These are phyloP conservation scores for Cytidiella melzeri DNA, from an alignment of 768 basidiomycete genomes.

Conservation along the genomic window DNA sequence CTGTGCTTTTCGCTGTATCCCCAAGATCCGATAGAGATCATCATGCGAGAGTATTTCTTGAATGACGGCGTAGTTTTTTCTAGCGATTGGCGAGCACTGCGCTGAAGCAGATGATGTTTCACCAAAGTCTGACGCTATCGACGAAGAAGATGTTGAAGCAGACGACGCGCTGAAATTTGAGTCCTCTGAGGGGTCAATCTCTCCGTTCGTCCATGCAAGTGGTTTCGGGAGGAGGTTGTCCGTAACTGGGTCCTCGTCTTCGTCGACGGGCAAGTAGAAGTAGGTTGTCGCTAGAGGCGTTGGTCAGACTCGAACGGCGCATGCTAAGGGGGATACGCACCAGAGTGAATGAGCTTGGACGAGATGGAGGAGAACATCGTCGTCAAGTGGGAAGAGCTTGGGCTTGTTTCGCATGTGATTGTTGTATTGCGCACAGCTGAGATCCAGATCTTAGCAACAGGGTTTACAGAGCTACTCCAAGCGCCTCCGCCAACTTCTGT, in stretches of 20 bases:
- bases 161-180: constrained; percentile 23
- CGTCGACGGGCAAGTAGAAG: constrained; percentile 59
- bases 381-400: constrained; percentile 11
- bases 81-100: constrained; percentile 10
- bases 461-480: constrained; percentile 29
- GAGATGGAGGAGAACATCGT: constrained; percentile 26
- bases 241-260: constrained; percentile 24
- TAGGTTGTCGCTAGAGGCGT: constrained; percentile 48
- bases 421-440: not conserved
- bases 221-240: constrained; percentile 4
- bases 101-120: constrained; percentile 1
- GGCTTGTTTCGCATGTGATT: constrained; percentile 21
- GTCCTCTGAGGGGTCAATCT: constrained; percentile 8
- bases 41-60: constrained; percentile 51
- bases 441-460: constrained; percentile 12
- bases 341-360: constrained; percentile 13
- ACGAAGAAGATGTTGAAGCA: constrained; percentile 23
- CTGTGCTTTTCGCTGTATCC: constrained; percentile 41
- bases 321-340: not conserved
- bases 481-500: constrained; percentile 39
- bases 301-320: not conserved
- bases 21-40: constrained; percentile 71
- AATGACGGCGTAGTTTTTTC: constrained; percentile 31
- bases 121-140: constrained; percentile 11
- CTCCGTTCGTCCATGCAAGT: constrained; percentile 3